phyloP scores from a whole-genome alignment of 208 protist genomes.

The Tritrichomonas musculus region DNA sequence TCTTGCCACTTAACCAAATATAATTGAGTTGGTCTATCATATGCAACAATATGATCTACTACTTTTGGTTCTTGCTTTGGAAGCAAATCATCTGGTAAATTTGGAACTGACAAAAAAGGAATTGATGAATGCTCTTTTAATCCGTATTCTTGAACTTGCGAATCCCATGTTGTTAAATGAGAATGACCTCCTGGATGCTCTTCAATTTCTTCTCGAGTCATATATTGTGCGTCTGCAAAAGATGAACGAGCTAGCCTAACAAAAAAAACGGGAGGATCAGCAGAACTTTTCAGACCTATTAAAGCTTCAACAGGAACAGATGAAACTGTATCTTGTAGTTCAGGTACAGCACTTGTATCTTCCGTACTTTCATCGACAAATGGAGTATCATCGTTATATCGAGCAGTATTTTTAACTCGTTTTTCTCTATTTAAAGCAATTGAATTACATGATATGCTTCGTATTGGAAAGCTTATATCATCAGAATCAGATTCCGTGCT shows the following conservation, averaged over 20 bases:
- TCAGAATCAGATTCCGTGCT: background rate
- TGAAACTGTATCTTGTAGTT: background rate
- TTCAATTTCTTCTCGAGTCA: background rate
- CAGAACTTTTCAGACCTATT: background rate
- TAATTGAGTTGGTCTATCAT: background rate
- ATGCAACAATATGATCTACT: background rate
- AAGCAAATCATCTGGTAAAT: no score
- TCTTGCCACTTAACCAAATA: conserved; percentile 62
- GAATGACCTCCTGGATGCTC: background rate
- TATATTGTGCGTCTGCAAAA: background rate
- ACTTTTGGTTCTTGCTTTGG: background rate
- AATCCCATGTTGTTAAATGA: background rate
- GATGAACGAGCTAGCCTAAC: background rate
- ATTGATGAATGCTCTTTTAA: background rate
- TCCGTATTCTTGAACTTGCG: background rate
- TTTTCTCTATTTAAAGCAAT: background rate
- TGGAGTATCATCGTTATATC: background rate
- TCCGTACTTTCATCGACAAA: background rate
- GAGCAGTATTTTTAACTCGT: background rate
- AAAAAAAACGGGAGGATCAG: background rate
- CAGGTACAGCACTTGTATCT: background rate
- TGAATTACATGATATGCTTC: background rate
- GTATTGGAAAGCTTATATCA: background rate
- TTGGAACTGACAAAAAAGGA: background rate
- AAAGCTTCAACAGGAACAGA: background rate